Evolutionary conservation across 352 stramenopile species (phyloP).

Genomic region (Elongisporangium senticosum): DNA sequence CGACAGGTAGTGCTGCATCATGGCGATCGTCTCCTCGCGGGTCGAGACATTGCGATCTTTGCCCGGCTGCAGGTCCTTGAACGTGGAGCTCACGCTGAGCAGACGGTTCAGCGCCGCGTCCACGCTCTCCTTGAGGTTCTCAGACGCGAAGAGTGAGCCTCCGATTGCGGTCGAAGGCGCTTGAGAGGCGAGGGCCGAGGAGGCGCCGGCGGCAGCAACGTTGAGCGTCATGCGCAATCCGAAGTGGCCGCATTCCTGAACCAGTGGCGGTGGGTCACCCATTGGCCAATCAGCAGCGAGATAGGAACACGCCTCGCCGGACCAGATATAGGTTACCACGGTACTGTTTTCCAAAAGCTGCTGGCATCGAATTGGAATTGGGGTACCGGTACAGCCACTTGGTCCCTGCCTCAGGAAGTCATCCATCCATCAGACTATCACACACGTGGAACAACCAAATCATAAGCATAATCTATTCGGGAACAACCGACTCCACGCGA

Average conservation of each 20-base stretch:
- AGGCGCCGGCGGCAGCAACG: background rate
- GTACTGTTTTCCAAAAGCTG: background rate
- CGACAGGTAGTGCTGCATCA: slow-evolving; percentile 80
- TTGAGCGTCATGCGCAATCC: background rate
- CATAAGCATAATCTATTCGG: slow-evolving; percentile 16
- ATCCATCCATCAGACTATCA: too few relatives aligned
- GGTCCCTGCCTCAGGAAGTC: too few relatives aligned
- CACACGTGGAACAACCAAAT: too few relatives aligned
- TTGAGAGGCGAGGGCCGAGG: background rate
- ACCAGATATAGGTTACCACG: background rate
- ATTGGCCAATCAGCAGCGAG: slow-evolving; percentile 9
- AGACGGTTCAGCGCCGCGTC: slow-evolving; percentile 51
- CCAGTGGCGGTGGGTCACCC: background rate
- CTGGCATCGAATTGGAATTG: too few relatives aligned
- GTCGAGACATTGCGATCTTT: slow-evolving; percentile 66
- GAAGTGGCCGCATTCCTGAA: background rate
- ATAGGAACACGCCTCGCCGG: slow-evolving; percentile 8
- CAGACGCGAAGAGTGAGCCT: background rate
- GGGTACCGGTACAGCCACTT: too few relatives aligned
- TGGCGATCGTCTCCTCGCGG: slow-evolving; percentile 64
- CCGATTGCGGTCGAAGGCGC: background rate
- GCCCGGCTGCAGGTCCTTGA: slow-evolving; percentile 59
- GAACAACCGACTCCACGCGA: background rate
- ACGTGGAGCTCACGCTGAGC: slow-evolving; percentile 59
- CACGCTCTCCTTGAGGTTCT: slow-evolving; percentile 15